These are phyloP conservation scores for Ulota crispa DNA, from an alignment of 225 moss, liverwort and hornwort species.

Conservation along the genomic window DNA sequence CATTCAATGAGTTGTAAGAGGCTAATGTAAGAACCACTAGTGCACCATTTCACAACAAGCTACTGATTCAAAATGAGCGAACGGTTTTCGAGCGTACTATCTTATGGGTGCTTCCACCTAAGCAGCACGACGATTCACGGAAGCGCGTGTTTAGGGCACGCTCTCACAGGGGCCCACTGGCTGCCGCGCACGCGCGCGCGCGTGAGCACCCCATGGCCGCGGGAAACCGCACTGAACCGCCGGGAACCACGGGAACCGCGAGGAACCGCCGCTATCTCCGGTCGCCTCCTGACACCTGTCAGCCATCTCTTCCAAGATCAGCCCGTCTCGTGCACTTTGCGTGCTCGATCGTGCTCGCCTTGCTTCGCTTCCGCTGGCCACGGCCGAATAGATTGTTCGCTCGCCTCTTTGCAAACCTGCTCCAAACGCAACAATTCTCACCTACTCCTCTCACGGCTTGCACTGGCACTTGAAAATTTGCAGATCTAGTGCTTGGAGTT, in stretches of 20 bases:
- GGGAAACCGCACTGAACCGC: not conserved
- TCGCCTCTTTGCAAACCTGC: not conserved
- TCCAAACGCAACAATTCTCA: not conserved
- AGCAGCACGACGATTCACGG: slow-evolving; percentile 24
- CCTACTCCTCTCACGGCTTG: not conserved
- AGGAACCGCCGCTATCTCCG: not conserved
- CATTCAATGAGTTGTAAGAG: too few relatives aligned
- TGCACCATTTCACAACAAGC: too few relatives aligned
- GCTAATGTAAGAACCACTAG: too few relatives aligned
- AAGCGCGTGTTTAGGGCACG: slow-evolving; percentile 27
- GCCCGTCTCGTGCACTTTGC: slow-evolving; percentile 14
- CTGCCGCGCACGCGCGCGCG: slow-evolving; percentile 32
- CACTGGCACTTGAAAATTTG: not conserved
- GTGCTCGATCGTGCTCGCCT: slow-evolving; percentile 15
- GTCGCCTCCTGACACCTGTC: not conserved
- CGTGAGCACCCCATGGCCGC: slow-evolving; percentile 5
- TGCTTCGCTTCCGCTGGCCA: not conserved
- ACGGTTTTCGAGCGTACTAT: too few relatives aligned
- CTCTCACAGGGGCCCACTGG: slow-evolving; percentile 34
- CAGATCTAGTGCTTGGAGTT: not conserved
- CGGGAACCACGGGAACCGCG: not conserved
- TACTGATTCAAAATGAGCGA: too few relatives aligned
- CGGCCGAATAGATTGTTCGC: not conserved
- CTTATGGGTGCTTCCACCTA: too few relatives aligned
- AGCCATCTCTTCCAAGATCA: not conserved